phyloP scores from a whole-genome alignment of 2,329 filamentous ascomycete genomes.

The Cordyceps sp. region DNA sequence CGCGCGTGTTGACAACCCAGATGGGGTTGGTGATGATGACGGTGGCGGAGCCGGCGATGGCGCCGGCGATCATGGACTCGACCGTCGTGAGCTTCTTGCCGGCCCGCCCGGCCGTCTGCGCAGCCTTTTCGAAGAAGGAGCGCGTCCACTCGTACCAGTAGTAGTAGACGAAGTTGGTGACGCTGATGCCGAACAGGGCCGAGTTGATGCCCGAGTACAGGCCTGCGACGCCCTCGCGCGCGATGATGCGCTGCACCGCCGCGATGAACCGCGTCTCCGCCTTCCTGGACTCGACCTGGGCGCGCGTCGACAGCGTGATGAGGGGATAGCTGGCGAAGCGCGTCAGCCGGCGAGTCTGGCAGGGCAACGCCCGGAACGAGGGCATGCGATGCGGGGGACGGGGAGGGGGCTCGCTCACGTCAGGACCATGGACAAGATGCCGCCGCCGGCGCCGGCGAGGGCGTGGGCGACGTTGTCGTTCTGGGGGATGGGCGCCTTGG shows the following conservation, averaged over 20 bases:
- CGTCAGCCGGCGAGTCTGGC: no score
- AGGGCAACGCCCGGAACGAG: no score
- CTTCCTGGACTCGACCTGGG: conserved; percentile 92
- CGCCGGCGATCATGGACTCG: conserved; percentile 90
- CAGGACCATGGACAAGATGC: conserved; percentile 86
- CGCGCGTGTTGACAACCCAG: conserved; percentile 97
- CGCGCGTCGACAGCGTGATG: conserved; percentile 91
- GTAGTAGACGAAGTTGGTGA: conserved; percentile 99
- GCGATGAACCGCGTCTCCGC: conserved; percentile 72
- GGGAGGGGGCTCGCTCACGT: conserved; percentile 45
- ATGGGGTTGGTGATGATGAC: conserved; percentile 96
- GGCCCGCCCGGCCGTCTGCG: conserved; percentile 52
- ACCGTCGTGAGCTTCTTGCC: conserved; percentile 74
- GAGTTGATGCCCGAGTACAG: conserved; percentile 89
- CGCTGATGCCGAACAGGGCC: conserved; percentile 89
- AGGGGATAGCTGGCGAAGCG: conserved; percentile 60
- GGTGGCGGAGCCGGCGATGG: conserved; percentile 82
- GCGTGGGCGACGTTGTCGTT: conserved; percentile 97
- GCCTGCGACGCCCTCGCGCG: conserved; percentile 75
- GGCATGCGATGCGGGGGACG: background rate
- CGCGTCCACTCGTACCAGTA: conserved; percentile 99
- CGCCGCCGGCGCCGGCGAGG: conserved; percentile 80
- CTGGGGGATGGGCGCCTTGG: conserved; percentile 56
- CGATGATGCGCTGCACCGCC: conserved; percentile 72
- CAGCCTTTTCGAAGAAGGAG: conserved; percentile 67